These are phyloP conservation scores for Scleroderma bovista DNA, from an alignment of 768 basidiomycete species.

Conservation along the genomic window DNA sequence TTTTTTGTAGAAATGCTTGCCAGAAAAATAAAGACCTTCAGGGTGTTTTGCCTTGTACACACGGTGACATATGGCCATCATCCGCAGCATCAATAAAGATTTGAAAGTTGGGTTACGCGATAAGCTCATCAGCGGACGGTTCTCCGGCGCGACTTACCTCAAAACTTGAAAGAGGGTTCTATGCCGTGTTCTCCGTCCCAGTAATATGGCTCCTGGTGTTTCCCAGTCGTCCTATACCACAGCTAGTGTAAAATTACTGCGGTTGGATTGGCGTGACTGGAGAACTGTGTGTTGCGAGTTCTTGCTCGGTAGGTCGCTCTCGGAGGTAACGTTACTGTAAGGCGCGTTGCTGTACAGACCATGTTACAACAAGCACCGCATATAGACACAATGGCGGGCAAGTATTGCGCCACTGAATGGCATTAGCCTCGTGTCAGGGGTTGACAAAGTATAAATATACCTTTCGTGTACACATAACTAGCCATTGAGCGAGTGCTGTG, in stretches of 20 bases:
- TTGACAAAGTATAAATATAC: not conserved
- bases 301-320: too few relatives aligned
- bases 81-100: not conserved
- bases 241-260: too few relatives aligned
- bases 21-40: not conserved
- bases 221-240: too few relatives aligned
- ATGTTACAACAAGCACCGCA: not conserved
- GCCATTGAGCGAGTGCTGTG: not conserved
- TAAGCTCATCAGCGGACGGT: not conserved
- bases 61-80: not conserved
- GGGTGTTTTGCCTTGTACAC: not conserved
- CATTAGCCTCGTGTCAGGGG: not conserved
- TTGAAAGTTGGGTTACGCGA: not conserved
- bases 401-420: not conserved
- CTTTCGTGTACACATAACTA: not conserved
- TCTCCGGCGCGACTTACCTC: not conserved
- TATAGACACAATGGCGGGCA: not conserved
- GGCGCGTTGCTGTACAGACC: not conserved
- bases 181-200: too few relatives aligned
- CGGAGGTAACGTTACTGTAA: not conserved
- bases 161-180: too few relatives aligned
- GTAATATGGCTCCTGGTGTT: not conserved
- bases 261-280: too few relatives aligned
- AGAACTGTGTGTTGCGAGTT: too few relatives aligned
- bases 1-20: slow-evolving; percentile 23